Percentiles rank a stretch among this genome's conserved stretches.
These are phyloP conservation scores for Lachnellula occidentalis DNA, from an alignment of 2,329 filamentous ascomycete species.

Conservation along the genomic window DNA sequence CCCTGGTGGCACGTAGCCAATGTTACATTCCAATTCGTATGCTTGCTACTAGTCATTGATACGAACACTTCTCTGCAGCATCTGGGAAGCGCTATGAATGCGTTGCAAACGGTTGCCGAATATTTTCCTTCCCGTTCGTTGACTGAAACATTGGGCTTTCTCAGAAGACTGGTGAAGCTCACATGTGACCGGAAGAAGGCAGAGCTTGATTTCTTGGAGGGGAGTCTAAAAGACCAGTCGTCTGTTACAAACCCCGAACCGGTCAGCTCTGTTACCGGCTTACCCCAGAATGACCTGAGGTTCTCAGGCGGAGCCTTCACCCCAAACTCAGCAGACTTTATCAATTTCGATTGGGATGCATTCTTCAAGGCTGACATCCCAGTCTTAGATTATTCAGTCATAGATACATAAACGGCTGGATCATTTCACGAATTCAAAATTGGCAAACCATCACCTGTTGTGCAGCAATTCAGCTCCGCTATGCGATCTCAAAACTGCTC, in stretches of 20 bases:
- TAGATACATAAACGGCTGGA: too few relatives aligned
- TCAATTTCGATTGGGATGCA: neutral
- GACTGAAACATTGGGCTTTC: neutral
- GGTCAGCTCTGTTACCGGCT: neutral
- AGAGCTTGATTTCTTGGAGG: neutral
- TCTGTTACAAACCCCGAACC: neutral
- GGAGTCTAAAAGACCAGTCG: neutral
- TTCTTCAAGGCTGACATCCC: neutral
- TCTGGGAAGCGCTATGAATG: conserved; percentile 7
- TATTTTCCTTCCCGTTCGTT: conserved; percentile 6
- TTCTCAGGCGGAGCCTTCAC: neutral
- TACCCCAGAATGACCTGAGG: neutral
- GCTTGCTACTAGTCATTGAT: conserved; percentile 12
- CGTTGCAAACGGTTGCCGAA: conserved; percentile 6
- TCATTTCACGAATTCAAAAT: too few relatives aligned
- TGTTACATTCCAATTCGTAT: conserved; percentile 11
- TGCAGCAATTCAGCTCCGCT: too few relatives aligned
- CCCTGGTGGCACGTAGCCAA: conserved; percentile 14
- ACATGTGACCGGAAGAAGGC: neutral
- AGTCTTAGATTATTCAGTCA: too few relatives aligned
- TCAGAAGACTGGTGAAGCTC: neutral
- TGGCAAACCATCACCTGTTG: too few relatives aligned
- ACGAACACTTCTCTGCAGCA: conserved; percentile 2
- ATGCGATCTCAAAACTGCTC: too few relatives aligned
- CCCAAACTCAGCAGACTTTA: neutral